Evolutionary conservation across 1,284 basidiomycete genomes (phyloP), one percentile per base, ranked within the genome.

Genomic region (Sporisorium graminicola): DNA sequence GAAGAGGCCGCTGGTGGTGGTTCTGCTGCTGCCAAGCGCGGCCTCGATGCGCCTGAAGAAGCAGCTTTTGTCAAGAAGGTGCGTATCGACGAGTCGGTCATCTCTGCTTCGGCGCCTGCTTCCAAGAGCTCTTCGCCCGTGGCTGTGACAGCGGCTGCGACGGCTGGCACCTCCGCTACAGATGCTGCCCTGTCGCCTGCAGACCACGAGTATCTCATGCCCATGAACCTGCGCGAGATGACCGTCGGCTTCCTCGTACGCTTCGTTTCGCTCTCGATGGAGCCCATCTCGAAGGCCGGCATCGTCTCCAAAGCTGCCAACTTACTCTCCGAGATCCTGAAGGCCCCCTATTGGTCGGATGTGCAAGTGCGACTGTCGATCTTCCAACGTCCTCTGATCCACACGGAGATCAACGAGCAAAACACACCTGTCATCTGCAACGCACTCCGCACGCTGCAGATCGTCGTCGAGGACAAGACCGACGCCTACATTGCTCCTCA

Each of bases 201-300:
- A n/a, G 77, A 81, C 43, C 74, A 78, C 57, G 69, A 76, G 37
- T 84, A 83, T 60, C 59, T 77, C 14, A 75, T 82, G 65, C 78
- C 84, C 2, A 61, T 71, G 63, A 78, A 77, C 44, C 65, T 83
- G 61, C 82, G 83, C 59, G 84, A 85, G 58, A 74, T 82, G 92
- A 91, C 70, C 92, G 97, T 98, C 73, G 95, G 93, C 86, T 97
- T 95, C 86, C 89, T 99, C 29, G 91, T 99, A 24, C 92, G 95
- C 57, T 90, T 98, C 58, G 91, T 90, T 27, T 88, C 94, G n/a
- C 89, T 91, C 24, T 89, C 90, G 6, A 88, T 90, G 50, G 95
- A 98, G 60, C 88, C 89, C 6, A 88, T 90, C 27, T 88, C 90
- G 16, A 90, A 90, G 62, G 88, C 88, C 24, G 89, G 89, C 22